Conservation (phyloP, 2,329 filamentous ascomycete species). For the Fusarium hainanense region DNA sequence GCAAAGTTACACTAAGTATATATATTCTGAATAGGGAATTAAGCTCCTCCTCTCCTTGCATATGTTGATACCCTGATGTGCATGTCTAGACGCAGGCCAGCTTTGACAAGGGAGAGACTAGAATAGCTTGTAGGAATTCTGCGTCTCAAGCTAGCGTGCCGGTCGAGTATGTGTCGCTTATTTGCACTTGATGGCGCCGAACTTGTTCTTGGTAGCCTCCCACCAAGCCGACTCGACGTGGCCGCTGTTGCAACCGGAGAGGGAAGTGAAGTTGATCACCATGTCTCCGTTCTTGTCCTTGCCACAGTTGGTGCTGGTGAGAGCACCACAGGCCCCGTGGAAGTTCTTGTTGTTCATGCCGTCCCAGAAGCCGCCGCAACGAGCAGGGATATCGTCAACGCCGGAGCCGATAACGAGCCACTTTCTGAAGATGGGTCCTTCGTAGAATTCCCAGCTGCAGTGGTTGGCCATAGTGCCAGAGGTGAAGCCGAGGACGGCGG, state of each 20-base stretch:
- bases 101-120: not conserved
- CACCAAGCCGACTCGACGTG: not conserved
- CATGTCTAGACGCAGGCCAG: no score
- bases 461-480: not conserved
- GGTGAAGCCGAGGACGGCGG: not conserved
- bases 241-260: not conserved
- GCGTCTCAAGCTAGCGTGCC: not conserved
- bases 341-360: conserved; percentile 1
- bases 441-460: not conserved
- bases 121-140: no score
- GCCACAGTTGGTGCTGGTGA: not conserved
- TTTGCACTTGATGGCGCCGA: not conserved
- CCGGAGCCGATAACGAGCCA: not conserved
- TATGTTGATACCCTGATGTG: not conserved
- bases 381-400: not conserved
- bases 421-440: not conserved
- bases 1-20: not conserved
- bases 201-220: conserved; percentile 1
- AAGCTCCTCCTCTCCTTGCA: not conserved
- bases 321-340: not conserved
- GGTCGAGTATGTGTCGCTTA: no score
- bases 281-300: not conserved
- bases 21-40: not conserved
- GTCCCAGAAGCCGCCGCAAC: not conserved
- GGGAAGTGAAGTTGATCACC: not conserved